These are phyloP conservation scores for Boletus pseudo-olivaceus DNA, from an alignment of 768 basidiomycete species.

Conservation along the genomic window DNA sequence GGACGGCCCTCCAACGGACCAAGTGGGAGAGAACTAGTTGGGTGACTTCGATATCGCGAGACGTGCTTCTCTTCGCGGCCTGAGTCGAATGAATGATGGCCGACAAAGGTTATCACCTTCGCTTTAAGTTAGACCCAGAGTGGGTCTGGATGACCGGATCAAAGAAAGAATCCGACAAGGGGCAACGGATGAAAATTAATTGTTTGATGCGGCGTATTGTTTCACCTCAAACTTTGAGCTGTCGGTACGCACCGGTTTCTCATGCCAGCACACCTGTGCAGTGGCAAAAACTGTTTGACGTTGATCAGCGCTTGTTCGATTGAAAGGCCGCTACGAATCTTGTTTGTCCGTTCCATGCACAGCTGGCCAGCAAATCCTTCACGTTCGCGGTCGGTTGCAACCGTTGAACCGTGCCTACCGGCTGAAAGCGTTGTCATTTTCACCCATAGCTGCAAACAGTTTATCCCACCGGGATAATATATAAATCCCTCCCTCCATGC, in stretches of 20 bases:
- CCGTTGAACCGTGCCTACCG: conserved; percentile 23
- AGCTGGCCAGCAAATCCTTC: conserved; percentile 1
- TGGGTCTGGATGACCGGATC: conserved; percentile 1
- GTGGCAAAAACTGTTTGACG: background rate
- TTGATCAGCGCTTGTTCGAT: conserved; percentile 1
- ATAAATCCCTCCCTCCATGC: conserved; percentile 20
- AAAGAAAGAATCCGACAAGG: conserved; percentile 18
- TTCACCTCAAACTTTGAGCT: conserved; percentile 16
- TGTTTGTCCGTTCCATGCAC: conserved; percentile 11
- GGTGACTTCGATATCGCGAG: background rate
- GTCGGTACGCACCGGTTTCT: conserved; percentile 14
- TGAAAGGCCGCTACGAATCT: conserved; percentile 14
- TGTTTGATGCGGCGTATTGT: conserved; percentile 10
- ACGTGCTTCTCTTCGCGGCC: conserved; percentile 14
- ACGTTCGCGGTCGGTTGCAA: conserved; percentile 11
- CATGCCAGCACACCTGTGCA: conserved; percentile 15
- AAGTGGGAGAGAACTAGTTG: background rate
- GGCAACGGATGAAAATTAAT: conserved; percentile 1
- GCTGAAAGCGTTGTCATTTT: conserved; percentile 19
- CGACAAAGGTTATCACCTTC: conserved; percentile 27
- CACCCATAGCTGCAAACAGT: conserved; percentile 11
- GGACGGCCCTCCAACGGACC: too few relatives aligned
- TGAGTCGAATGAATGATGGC: conserved; percentile 16
- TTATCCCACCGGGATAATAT: conserved; percentile 27
- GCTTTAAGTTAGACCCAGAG: conserved; percentile 11